phyloP scores from a whole-genome alignment of 2,329 filamentous ascomycete genomes.

The Beauveria medogensis region DNA sequence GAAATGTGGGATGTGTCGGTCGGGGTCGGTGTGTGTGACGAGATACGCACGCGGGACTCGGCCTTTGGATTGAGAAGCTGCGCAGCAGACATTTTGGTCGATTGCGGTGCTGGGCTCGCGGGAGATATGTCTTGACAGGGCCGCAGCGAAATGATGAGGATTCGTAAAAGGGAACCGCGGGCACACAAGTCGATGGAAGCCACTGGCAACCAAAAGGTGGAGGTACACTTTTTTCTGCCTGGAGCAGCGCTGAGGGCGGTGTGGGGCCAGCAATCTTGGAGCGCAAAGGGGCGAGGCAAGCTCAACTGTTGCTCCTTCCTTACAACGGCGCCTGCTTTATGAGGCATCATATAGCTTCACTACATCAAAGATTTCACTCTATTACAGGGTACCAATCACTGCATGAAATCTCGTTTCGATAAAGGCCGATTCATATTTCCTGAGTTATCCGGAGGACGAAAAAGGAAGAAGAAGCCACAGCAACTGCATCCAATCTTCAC shows the following conservation, averaged over 20 bases:
- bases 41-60: slow-evolving; percentile 74
- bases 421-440: slow-evolving; percentile 18
- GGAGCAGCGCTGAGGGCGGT: slow-evolving; percentile 12
- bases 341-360: background rate
- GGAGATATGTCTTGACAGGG: background rate
- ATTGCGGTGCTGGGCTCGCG: slow-evolving; percentile 4
- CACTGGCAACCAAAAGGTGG: slow-evolving; percentile 13
- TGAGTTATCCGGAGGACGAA: slow-evolving; percentile 12
- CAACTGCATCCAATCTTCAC: background rate
- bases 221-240: slow-evolving; percentile 16
- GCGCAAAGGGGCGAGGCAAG: slow-evolving; percentile 3
- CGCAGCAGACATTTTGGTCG: slow-evolving; percentile 74
- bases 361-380: background rate
- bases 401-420: background rate
- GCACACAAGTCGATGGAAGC: slow-evolving; percentile 10
- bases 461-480: background rate
- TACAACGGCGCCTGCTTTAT: background rate
- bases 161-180: background rate
- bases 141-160: slow-evolving; percentile 8
- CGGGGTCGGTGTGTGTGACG: slow-evolving; percentile 10
- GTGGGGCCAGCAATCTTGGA: slow-evolving; percentile 9
- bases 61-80: slow-evolving; percentile 98
- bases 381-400: background rate
- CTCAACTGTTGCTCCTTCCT: background rate
- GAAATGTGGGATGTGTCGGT: slow-evolving; percentile 19